Percentiles rank a stretch among this genome's conserved stretches.
Evolutionary conservation across 495 filamentous ascomycete species (phyloP).

Genomic region (Choiromyces venosus): DNA sequence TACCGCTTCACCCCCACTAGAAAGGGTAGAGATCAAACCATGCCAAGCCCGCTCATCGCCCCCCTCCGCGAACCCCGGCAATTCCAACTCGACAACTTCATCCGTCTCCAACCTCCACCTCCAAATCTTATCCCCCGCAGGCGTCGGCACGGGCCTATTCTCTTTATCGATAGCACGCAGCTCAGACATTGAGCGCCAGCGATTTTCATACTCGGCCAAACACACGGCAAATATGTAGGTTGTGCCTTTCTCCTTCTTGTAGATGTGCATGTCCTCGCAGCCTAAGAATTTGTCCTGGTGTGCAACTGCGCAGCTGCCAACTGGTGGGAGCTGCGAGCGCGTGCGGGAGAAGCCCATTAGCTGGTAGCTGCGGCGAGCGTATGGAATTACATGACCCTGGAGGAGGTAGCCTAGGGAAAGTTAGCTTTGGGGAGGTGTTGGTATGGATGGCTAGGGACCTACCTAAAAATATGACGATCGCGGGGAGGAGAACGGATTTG

Average conservation of each 20-base stretch:
- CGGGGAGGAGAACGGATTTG: constrained; percentile 11
- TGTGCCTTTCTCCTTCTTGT: constrained; percentile 1
- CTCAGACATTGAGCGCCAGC: constrained; percentile 4
- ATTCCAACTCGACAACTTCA: constrained; percentile 21
- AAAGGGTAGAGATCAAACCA: constrained; percentile 4
- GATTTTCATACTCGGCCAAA: constrained; percentile 12
- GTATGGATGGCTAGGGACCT: neutral
- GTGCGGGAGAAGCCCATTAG: constrained; percentile 27
- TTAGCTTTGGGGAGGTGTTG: constrained; percentile 1
- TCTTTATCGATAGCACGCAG: constrained; percentile 6
- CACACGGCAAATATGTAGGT: constrained; percentile 33
- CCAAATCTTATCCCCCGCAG: constrained; percentile 28
- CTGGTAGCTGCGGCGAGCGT: constrained; percentile 15
- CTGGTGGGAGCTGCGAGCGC: constrained; percentile 40
- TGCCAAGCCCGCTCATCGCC: constrained; percentile 23
- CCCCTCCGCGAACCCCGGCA: constrained; percentile 13
- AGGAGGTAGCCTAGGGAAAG: constrained; percentile 14
- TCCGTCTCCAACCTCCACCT: constrained; percentile 37
- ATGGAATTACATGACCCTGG: constrained; percentile 21
- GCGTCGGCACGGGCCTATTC: neutral
- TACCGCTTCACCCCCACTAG: neutral
- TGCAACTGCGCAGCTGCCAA: constrained; percentile 21
- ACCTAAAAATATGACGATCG: constrained; percentile 23
- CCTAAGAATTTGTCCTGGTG: constrained; percentile 28
- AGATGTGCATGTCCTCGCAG: constrained; percentile 39